Base-by-base conservation (phyloP, 2,329 filamentous ascomycete genomes). In the Rhexocercosporidium sp. region DNA sequence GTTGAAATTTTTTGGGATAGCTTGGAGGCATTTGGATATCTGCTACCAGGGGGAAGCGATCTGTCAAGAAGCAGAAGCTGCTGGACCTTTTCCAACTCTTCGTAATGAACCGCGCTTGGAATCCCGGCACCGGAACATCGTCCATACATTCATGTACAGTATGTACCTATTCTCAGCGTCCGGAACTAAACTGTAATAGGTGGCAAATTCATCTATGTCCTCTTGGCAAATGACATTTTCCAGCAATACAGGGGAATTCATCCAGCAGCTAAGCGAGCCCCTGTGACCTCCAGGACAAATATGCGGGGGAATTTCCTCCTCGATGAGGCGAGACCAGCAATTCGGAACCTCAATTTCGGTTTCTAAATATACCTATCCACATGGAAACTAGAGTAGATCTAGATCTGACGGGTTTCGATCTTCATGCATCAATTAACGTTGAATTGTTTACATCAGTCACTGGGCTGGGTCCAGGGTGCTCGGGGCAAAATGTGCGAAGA, bases 261-360 rank as follows among this genome's bases (percentile, higher is more conserved):
- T 44, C 56, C 34, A 41, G 22, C 3, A 31, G 5, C 25, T 59
- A 59, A 59, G 56, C 56, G 56, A 59, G 53, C 54, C 34, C 29
- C 53, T 56, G 29, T 56, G 18, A 56, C 20, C 25, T 29, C 25
- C 9, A 3, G 4, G 14, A 16, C 3, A 4, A 59, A 8, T 9
- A n/a, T 46, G 56, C 56, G 37, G 56, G 37, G 41, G 37, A 59
- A 46, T 2, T 59, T 41, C 56, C 20, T 41, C 53, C 53, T 57
- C 31, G 9, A 25, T 27, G 14, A 11, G 9, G n/a, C 31, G 16
- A 41, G 34, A n/a, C 54, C 37, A 59, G 34, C 37, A 29, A 27
- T 11, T 29, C 39, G 29, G 53, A 59, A 44, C 22, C 25, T n/a
- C 22, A 46, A n/a, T 1, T n/a, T n/a, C 27, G 9, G 3, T 46